Percentiles rank a stretch among this genome's conserved stretches.
phyloP scores from a whole-genome alignment of 345 rosid species.

The Euphorbia peplus region DNA sequence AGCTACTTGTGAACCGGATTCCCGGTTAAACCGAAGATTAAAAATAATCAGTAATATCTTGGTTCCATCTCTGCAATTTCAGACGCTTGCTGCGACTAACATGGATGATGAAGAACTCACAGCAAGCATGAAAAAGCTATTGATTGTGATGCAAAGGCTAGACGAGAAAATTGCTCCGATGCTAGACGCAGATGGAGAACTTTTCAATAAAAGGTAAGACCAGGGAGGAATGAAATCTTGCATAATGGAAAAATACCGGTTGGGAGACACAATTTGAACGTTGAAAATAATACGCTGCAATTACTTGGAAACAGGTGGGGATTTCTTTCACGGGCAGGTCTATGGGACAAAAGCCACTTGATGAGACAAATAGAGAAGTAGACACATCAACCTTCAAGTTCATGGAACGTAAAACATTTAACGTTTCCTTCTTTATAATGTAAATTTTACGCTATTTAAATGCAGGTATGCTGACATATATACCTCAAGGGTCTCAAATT shows the following conservation, averaged over 20 bases:
- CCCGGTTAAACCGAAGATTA: background rate
- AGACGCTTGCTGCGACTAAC: conserved; percentile 91
- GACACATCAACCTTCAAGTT: background rate
- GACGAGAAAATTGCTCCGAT: conserved; percentile 82
- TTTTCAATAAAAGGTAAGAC: conserved; percentile 73
- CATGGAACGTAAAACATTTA: background rate
- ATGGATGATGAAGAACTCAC: conserved; percentile 82
- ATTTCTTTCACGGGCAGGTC: conserved; percentile 84
- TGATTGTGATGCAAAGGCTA: conserved; percentile 91
- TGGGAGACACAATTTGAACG: background rate
- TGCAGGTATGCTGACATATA: conserved; percentile 93
- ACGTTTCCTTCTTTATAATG: background rate
- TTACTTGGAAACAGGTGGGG: conserved; percentile 66
- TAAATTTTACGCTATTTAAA: background rate
- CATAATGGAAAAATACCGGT: no score
- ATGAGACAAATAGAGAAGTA: conserved; percentile 97
- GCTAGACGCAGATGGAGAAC: conserved; percentile 87
- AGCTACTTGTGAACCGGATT: background rate
- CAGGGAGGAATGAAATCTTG: background rate
- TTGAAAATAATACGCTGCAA: conserved; percentile 9
- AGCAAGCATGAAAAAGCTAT: conserved; percentile 87
- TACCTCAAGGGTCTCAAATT: conserved; percentile 88
- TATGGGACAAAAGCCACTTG: conserved; percentile 97
- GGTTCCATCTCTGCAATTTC: conserved; percentile 19
- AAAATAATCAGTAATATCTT: background rate